These are phyloP conservation scores for Syzygium syzygioides DNA, from an alignment of 441 rosid genomes.

Conservation along the genomic window DNA sequence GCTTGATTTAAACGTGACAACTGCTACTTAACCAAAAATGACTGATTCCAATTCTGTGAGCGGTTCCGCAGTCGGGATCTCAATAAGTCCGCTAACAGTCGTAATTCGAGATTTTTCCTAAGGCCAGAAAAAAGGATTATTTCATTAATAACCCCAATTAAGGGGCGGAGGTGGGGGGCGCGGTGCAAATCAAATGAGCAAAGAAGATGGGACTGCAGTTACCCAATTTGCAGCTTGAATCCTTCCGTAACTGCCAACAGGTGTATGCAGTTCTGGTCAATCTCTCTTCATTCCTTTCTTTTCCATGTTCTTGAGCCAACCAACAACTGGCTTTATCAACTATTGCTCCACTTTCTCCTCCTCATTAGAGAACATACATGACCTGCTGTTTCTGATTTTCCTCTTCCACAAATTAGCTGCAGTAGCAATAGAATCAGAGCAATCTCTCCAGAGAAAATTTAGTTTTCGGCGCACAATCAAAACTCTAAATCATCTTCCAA, in stretches of 20 bases:
- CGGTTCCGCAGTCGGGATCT: background rate
- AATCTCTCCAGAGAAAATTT: background rate
- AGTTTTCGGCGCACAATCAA: background rate
- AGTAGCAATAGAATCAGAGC: background rate
- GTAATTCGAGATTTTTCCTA: background rate
- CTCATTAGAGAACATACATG: background rate
- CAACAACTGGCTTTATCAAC: background rate
- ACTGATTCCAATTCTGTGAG: background rate
- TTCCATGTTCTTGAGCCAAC: background rate
- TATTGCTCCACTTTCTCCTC: background rate
- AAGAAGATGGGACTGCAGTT: background rate
- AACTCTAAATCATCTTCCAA: background rate
- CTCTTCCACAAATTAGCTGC: background rate
- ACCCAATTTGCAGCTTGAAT: background rate
- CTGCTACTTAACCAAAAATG: background rate
- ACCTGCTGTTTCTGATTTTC: background rate
- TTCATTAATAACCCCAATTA: background rate
- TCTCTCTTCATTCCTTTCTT: background rate
- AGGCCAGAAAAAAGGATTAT: background rate
- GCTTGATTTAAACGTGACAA: background rate
- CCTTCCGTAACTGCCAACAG: background rate
- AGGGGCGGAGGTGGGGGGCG: background rate
- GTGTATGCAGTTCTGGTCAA: background rate
- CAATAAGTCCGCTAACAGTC: background rate
- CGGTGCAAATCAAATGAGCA: background rate